These are phyloP conservation scores for Colletotrichum tanaceti DNA, from an alignment of 2,329 filamentous ascomycete genomes.

Conservation along the genomic window DNA sequence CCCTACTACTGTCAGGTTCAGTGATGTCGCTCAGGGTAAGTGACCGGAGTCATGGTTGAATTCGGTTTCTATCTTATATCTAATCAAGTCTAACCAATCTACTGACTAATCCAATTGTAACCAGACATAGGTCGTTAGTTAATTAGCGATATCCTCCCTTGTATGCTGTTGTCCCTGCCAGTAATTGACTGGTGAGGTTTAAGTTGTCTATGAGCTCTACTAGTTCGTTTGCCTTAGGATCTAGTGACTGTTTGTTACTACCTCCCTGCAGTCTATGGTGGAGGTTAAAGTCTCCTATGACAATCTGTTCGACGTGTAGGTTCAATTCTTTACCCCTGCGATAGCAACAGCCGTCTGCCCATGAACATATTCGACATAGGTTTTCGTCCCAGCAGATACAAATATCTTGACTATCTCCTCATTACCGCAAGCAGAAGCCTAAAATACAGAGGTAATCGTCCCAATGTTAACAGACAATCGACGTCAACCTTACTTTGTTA, in stretches of 20 bases:
- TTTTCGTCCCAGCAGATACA: not conserved
- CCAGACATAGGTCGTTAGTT: conserved; percentile 5
- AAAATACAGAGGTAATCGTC: not conserved
- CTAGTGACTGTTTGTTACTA: conserved; percentile 1
- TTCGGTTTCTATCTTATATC: conserved; percentile 1
- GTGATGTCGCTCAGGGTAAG: not conserved
- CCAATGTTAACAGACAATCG: not conserved
- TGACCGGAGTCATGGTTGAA: conserved; percentile 6
- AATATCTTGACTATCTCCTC: not conserved
- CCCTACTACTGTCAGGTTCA: conserved; percentile 1
- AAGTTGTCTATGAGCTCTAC: conserved; percentile 10
- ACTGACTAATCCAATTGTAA: not conserved
- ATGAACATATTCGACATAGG: not conserved
- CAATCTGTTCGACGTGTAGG: not conserved
- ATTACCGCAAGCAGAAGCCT: not conserved
- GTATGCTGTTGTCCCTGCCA: not conserved
- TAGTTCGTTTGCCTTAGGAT: not conserved
- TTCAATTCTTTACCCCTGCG: not conserved
- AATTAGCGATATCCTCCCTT: not conserved
- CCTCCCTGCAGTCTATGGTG: conserved; percentile 10
- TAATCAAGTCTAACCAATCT: not conserved
- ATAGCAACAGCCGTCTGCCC: not conserved
- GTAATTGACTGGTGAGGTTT: not conserved
- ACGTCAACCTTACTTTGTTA: not conserved
- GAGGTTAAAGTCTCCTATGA: conserved; percentile 10